These are phyloP conservation scores for Phytophthora macrochlamydospora DNA, from an alignment of 352 stramenopile genomes.

Conservation along the genomic window DNA sequence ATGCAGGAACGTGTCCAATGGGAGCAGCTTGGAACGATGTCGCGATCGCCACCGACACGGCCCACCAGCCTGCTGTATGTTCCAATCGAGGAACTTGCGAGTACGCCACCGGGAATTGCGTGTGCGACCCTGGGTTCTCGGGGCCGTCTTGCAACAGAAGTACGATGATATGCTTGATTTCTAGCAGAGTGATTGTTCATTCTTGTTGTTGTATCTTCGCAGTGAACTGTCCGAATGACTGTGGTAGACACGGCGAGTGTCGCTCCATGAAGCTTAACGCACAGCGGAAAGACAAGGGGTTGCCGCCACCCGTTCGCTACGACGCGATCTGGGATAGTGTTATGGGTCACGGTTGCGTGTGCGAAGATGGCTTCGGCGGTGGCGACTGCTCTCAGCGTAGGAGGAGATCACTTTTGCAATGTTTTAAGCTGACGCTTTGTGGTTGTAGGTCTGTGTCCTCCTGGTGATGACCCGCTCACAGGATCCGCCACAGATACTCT, in stretches of 20 bases:
- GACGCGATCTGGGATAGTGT: constrained; percentile 83
- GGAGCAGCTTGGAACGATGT: constrained; percentile 68
- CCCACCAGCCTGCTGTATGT: constrained; percentile 60
- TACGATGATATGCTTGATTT: constrained; percentile 25
- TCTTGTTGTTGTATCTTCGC: not conserved
- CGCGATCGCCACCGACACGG: constrained; percentile 52
- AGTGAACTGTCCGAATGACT: constrained; percentile 77
- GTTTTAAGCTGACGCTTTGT: not conserved
- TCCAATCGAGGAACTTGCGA: constrained; percentile 79
- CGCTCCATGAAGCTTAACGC: constrained; percentile 72
- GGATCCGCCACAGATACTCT: constrained; percentile 58
- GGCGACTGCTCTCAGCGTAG: constrained; percentile 87
- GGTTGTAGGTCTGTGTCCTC: constrained; percentile 48
- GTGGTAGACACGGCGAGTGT: constrained; percentile 70
- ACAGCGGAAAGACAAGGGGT: constrained; percentile 61
- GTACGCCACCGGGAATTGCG: constrained; percentile 59
- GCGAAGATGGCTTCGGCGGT: constrained; percentile 78
- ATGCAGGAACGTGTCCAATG: constrained; percentile 54
- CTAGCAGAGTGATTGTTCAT: not conserved
- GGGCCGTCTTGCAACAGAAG: constrained; percentile 79
- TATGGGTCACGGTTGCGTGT: constrained; percentile 91
- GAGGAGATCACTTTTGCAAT: constrained; percentile 3
- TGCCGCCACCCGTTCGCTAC: constrained; percentile 54
- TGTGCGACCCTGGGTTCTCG: constrained; percentile 78
- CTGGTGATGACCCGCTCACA: constrained; percentile 77